Base-by-base conservation (phyloP, 371 early-diverging fungal genomes). In the Quaeritorhiza haematococci region DNA sequence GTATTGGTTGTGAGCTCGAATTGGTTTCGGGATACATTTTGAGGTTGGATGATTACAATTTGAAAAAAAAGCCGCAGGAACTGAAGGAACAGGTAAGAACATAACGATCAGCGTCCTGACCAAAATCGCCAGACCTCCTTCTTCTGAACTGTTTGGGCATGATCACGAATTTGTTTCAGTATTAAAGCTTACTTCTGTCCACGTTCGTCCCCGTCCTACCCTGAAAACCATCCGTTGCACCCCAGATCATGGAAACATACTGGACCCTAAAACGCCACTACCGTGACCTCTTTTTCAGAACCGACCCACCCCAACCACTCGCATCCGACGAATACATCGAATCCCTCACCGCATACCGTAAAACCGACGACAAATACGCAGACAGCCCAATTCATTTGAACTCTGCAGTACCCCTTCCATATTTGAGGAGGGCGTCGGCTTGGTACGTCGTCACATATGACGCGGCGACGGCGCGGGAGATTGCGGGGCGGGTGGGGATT, bases 361-460 rank as follows among this genome's bases (percentile, higher is more conserved):
- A n/a, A n/a, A n/a, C n/a, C n/a, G n/a, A n/a, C n/a, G n/a, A n/a
- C n/a, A n/a, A n/a, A n/a, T n/a, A n/a, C n/a, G n/a, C n/a, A n/a
- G n/a, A n/a, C n/a, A n/a, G n/a, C n/a, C n/a, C n/a, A n/a, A n/a
- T n/a, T n/a, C n/a, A n/a, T n/a, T n/a, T n/a, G n/a, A n/a, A n/a
- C n/a, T n/a, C n/a, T n/a, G n/a, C n/a, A n/a, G n/a, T n/a, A n/a
- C n/a, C n/a, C n/a, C n/a, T n/a, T n/a, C n/a, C n/a, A n/a, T n/a
- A n/a, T n/a, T n/a, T n/a, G 19, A 63, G 73, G 0, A 89, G 86
- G 58, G 89, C 87, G 0, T 82, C 82, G 0, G 87, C 87, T 0
- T 89, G 89, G 89, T 87, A 89, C 50, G 83, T 83, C 47, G 85
- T 82, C 7, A 78, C 85, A 0, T 89, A 89, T 56, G 77, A 84